Evolutionary conservation across 2,329 filamentous ascomycete genomes (phyloP), one percentile per base, ranked within the genome.

Genomic region (Penicillium oxalicum): DNA sequence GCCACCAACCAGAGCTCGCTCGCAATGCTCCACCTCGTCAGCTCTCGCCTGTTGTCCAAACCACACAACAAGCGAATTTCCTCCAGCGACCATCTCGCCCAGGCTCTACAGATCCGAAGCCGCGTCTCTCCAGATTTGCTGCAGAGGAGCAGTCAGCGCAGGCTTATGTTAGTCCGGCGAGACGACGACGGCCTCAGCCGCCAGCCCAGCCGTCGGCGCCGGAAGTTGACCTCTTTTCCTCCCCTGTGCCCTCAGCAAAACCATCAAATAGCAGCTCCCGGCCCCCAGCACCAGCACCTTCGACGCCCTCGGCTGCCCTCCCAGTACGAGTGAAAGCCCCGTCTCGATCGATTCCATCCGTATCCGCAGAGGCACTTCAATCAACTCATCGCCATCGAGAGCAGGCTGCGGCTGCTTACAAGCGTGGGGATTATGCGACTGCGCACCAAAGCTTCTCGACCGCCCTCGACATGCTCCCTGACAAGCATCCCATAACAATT

Each of bases 391-490:
- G 81, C 40, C 82, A 93, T 60, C 86, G 93, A 11, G 77, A 85
- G 41, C 83, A 84, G 54, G 93, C 91, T 13, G 88, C 90, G 8
- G 85, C 87, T 45, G 87, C 94, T 56, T 97, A 95, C 73, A 97
- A 96, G 70, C 83, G 88, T 33, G 93, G 93, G 32, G 93, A 98
- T 68, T 98, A 89, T 67, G 86, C 88, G 13, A 80, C 87, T 8
- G 93, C 93, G 0, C 89, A 96, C 61, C 77, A 82, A 18, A 84
- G 86, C 1, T 98, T 97, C 68, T 83, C 87, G 0, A 79, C 81
- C 28, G 89, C 93, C 1, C 74, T 98, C 2, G 74, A 79, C 1
- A 80, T 82, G 34, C 76, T 98, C 29, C 93, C 93, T 1, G 70
- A 80, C 11, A 79, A 77, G 4, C 93, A 98, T 65, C 91, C 91